These are phyloP conservation scores for Clarkia xantiana DNA, from an alignment of 345 rosid species.

Conservation along the genomic window DNA sequence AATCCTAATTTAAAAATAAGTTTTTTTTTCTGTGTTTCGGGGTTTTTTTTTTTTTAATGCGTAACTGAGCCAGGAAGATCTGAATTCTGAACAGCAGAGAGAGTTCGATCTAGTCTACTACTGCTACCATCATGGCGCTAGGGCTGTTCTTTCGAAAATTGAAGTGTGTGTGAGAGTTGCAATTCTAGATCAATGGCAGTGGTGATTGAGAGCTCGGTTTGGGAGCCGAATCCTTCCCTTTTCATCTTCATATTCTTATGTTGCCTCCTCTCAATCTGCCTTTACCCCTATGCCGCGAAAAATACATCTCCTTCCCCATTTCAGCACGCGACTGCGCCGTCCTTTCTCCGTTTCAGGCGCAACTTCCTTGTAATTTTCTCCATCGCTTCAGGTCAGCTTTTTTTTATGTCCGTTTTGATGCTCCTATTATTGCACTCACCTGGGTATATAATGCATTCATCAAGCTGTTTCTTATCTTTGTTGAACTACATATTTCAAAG, in stretches of 20 bases:
- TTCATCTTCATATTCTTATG: conserved; percentile 43
- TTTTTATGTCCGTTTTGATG: background rate
- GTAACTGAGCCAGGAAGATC: no score
- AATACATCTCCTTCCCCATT: conserved; percentile 21
- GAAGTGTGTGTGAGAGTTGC: background rate
- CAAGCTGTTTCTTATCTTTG: background rate
- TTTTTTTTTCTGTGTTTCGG: no score
- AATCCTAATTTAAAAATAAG: no score
- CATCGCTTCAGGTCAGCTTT: conserved; percentile 56
- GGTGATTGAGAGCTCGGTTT: conserved; percentile 48
- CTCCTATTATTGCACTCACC: background rate
- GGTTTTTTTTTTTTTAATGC: no score
- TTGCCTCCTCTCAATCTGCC: conserved; percentile 37
- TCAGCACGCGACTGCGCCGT: conserved; percentile 30
- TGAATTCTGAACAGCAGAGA: no score
- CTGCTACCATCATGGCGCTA: no score
- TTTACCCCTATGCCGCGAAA: conserved; percentile 33
- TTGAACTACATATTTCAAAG: background rate
- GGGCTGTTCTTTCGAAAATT: no score
- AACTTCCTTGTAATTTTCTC: conserved; percentile 51
- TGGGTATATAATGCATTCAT: background rate
- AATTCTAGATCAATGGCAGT: conserved; percentile 35
- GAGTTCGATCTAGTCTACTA: no score
- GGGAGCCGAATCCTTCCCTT: conserved; percentile 50
- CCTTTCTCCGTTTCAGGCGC: conserved; percentile 45